Conservation (phyloP, 2,329 filamentous ascomycete species). For the Onygenales sp. region DNA sequence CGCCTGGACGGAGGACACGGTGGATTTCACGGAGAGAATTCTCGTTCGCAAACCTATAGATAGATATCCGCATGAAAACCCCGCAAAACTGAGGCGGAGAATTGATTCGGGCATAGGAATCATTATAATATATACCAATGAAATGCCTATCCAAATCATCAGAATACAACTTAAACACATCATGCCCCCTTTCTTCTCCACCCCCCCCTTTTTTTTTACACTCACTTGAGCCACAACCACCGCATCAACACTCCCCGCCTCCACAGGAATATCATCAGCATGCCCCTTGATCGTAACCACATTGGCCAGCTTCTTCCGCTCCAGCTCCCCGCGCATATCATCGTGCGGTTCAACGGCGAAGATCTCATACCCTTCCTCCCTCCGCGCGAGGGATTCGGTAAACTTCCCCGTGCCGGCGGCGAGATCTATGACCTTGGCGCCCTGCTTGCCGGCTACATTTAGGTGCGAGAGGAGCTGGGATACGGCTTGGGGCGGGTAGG, state of each 20-base stretch:
- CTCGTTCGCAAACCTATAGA: constrained; percentile 57
- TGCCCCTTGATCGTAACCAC: constrained; percentile 50
- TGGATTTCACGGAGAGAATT: constrained; percentile 57
- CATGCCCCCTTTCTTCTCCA: neutral
- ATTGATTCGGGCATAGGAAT: neutral
- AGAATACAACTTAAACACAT: neutral
- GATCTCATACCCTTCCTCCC: constrained; percentile 52
- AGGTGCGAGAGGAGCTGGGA: constrained; percentile 48
- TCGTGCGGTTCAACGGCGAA: constrained; percentile 55
- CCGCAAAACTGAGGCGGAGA: neutral
- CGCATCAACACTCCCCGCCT: constrained; percentile 53
- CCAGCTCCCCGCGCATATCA: constrained; percentile 56
- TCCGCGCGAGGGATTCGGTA: constrained; percentile 51
- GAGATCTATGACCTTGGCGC: constrained; percentile 51
- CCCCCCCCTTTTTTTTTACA: constrained; percentile 1
- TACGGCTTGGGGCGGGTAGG: constrained; percentile 53
- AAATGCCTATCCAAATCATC: constrained; percentile 24
- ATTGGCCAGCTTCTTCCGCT: constrained; percentile 45
- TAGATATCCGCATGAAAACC: neutral
- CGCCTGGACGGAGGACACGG: constrained; percentile 52
- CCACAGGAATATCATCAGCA: constrained; percentile 48
- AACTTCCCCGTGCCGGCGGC: constrained; percentile 64
- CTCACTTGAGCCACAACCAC: constrained; percentile 60
- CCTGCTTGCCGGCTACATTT: constrained; percentile 38
- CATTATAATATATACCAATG: constrained; percentile 39